Evolutionary conservation across 345 rosid species (phyloP).

Genomic region (Anastatica hierochuntica): DNA sequence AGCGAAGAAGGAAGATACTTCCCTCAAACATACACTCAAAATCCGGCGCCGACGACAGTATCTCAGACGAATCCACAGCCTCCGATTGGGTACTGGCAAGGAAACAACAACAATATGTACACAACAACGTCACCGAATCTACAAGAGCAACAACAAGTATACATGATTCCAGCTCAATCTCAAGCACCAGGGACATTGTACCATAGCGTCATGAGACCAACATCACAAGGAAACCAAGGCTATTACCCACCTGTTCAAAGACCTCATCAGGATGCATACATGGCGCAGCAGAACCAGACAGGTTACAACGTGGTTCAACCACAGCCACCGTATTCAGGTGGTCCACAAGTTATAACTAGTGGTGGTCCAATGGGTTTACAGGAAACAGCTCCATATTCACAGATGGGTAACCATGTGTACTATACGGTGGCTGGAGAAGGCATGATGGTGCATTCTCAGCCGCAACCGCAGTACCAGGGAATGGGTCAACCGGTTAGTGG

Average conservation of each 20-base stretch:
- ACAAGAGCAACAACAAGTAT: constrained; percentile 52
- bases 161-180: constrained; percentile 40
- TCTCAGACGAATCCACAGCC: constrained; percentile 26
- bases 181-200: constrained; percentile 33
- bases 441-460: constrained; percentile 25
- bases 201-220: constrained; percentile 38
- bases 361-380: constrained; percentile 14
- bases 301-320: constrained; percentile 50
- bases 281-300: constrained; percentile 52
- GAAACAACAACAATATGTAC: constrained; percentile 55
- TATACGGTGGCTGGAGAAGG: constrained; percentile 23
- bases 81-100: constrained; percentile 52
- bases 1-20: constrained; percentile 37
- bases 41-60: constrained; percentile 14
- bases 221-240: constrained; percentile 48
- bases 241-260: constrained; percentile 62
- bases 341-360: too few species aligned
- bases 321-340: constrained; percentile 27
- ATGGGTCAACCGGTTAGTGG: constrained; percentile 23
- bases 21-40: too few species aligned
- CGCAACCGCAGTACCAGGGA: constrained; percentile 26
- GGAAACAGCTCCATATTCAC: too few species aligned
- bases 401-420: constrained; percentile 23
- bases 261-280: constrained; percentile 48
- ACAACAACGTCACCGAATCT: constrained; percentile 28